Evolutionary conservation across 441 rosid species (phyloP), one percentile per base, ranked within the genome.

Genomic region (Bruguiera hainesii): DNA sequence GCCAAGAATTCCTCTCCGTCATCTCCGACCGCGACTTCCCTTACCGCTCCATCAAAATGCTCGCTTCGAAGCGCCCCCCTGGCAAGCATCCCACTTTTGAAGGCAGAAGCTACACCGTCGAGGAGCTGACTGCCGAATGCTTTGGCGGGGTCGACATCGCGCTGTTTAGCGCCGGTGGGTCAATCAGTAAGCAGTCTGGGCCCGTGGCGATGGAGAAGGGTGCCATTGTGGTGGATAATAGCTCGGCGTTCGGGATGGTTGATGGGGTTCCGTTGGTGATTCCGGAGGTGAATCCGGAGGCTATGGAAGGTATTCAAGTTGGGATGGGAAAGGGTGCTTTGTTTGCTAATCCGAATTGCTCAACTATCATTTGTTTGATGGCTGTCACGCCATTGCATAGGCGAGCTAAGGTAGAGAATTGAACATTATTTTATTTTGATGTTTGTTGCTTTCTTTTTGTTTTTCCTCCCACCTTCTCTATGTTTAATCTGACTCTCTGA

Each of bases 291-390:
- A 94, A 94, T 76, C 96, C 97, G 0, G 91, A 94, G 72, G 99
- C 96, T 8, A 83, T 89, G 91, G 57, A 58, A 37, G 98, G 96
- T 71, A 84, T 88, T 46, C 89, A 81, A 76, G 79, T 70, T 52
- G 90, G 93, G 11, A 82, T 1, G 33, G 87, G 90, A 4, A 89
- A 87, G 72, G 97, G 99, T 20, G 94, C 94, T 6, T 82, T 94
- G 83, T 85, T 89, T 73, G 99, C 99, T 0, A 94, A 89, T 56
- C 98, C 99, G 0, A 94, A 94, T 78, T 94, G 98, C 71, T 94
- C 97, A 37, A 94, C 99, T n/a, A 94, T 94, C 68, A 94, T 94
- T 58, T 94, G 98, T 75, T 84, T 94, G 80, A 88, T 91, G 98
- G 99, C 99, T 57, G 97, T 86, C 56, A 91, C 99, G 0, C 99